These are phyloP conservation scores for Botrytis byssoidea DNA, from an alignment of 2,329 filamentous ascomycete genomes.

Conservation along the genomic window DNA sequence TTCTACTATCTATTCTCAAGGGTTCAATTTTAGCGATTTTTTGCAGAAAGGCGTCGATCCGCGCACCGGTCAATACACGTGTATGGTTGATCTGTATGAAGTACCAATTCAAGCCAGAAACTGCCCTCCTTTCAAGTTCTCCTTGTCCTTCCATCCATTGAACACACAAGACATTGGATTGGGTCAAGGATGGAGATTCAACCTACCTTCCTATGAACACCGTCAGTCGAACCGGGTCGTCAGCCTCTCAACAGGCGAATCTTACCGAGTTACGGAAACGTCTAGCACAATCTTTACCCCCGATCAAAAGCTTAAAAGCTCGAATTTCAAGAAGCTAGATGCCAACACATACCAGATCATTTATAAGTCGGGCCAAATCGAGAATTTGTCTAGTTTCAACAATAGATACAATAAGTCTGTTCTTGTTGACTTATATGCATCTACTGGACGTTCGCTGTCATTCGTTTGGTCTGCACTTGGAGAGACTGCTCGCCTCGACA, in stretches of 20 bases:
- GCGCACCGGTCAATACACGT: conserved; percentile 16
- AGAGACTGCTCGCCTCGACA: conserved; percentile 3
- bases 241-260: conserved; percentile 6
- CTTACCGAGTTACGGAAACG: conserved; percentile 14
- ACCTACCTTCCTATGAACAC: conserved; percentile 15
- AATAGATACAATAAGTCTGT: conserved; percentile 15
- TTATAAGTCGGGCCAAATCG: conserved; percentile 14
- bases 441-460: neutral
- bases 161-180: conserved; percentile 9
- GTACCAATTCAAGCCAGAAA: conserved; percentile 17
- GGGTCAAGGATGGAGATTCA: conserved; percentile 14
- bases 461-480: conserved; percentile 1
- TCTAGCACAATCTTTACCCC: neutral
- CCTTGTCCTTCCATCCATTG: conserved; percentile 8
- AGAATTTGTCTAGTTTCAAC: conserved; percentile 7
- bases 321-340: neutral
- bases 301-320: conserved; percentile 17
- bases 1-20: conserved; percentile 14
- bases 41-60: conserved; percentile 18
- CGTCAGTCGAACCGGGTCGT: conserved; percentile 6
- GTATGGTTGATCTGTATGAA: conserved; percentile 10
- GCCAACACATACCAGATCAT: conserved; percentile 10
- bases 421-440: conserved; percentile 9
- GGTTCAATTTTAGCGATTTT: conserved; percentile 12
- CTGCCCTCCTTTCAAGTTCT: conserved; percentile 16